phyloP scores from a whole-genome alignment of 2,329 filamentous ascomycete species.

The Arthrocladium fulminans region DNA sequence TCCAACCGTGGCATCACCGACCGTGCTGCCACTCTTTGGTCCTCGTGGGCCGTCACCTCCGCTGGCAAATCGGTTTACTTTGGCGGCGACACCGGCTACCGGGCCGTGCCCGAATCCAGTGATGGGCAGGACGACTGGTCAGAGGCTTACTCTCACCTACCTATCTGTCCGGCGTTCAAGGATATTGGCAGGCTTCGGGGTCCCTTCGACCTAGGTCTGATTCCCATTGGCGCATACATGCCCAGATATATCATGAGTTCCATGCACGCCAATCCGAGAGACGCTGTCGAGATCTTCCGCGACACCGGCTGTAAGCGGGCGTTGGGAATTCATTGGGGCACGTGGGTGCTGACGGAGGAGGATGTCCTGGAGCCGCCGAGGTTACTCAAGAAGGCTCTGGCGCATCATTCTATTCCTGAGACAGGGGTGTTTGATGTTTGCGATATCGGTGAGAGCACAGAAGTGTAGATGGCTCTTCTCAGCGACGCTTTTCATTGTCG shows the following conservation, averaged over 20 bases:
- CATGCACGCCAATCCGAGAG: constrained; percentile 79
- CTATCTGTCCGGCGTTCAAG: constrained; percentile 72
- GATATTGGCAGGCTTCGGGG: constrained; percentile 72
- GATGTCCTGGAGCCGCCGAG: constrained; percentile 74
- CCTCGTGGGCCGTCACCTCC: constrained; percentile 70
- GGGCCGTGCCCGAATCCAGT: constrained; percentile 59
- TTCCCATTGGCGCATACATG: constrained; percentile 85
- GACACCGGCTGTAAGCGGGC: constrained; percentile 72
- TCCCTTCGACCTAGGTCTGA: constrained; percentile 82
- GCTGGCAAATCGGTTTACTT: constrained; percentile 32
- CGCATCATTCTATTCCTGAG: constrained; percentile 49
- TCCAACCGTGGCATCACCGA: constrained; percentile 62
- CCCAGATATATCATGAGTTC: constrained; percentile 58
- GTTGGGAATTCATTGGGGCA: constrained; percentile 85
- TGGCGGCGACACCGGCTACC: constrained; percentile 70
- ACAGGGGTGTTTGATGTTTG: constrained; percentile 72
- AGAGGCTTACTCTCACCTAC: constrained; percentile 52
- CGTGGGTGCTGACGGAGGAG: constrained; percentile 78
- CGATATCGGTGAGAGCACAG: constrained; percentile 72
- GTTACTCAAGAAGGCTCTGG: constrained; percentile 63
- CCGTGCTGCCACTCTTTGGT: constrained; percentile 71
- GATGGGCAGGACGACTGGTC: constrained; percentile 62
- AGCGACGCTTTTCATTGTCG: background rate
- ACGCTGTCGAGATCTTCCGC: constrained; percentile 79
- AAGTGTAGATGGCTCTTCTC: constrained; percentile 49